Evolutionary conservation across 163 green algal genomes (phyloP), one percentile per base, ranked within the genome.

Genomic region (Coccomyxa subellipsoidea): DNA sequence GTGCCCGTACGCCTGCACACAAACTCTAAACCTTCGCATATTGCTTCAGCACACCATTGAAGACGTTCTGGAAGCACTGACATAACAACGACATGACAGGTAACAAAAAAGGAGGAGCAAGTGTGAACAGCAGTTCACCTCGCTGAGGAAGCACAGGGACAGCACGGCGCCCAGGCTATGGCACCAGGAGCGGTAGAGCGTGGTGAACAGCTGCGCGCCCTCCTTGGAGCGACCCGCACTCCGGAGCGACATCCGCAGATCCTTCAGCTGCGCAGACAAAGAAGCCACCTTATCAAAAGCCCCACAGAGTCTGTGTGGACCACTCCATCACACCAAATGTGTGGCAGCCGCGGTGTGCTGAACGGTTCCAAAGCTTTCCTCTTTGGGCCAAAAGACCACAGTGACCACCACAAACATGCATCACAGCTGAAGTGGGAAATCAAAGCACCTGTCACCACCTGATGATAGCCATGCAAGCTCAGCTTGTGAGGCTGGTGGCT

Each of bases 101-200:
- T 7, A 8, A 10, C 39, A 54, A 10, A 54, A 8, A 12, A 59
- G 47, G 47, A 59, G 47, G 4, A n/a, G n/a, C 47, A 12, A 59
- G 5, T 27, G 47, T 12, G 4, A 6, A 59, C 3, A 59, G 47
- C 47, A 27, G 47, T 4, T 32, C 66, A 73, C 66, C 81, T 95
- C 89, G 0, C 93, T 91, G 73, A 98, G 87, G 39, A 98, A 88
- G 84, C 94, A 97, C 66, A 98, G 89, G 53, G 85, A 92, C 32
- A 98, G 90, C 38, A 91, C 81, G 25, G 92, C 93, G 15, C 92
- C 91, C 76, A 87, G 88, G 78, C 89, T 93, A 90, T 96, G 90
- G 77, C 88, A 89, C 95, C 95, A 98, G 83, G 84, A 92, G 69
- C 84, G 84, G 85, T 97, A 97, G 29, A 98, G 90, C 31, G 89